A percentile compares a stretch with the other conserved stretches of the same genome.
phyloP scores from a whole-genome alignment of 805 yeast genomes.

The Wickerhamomyces chambardii region DNA sequence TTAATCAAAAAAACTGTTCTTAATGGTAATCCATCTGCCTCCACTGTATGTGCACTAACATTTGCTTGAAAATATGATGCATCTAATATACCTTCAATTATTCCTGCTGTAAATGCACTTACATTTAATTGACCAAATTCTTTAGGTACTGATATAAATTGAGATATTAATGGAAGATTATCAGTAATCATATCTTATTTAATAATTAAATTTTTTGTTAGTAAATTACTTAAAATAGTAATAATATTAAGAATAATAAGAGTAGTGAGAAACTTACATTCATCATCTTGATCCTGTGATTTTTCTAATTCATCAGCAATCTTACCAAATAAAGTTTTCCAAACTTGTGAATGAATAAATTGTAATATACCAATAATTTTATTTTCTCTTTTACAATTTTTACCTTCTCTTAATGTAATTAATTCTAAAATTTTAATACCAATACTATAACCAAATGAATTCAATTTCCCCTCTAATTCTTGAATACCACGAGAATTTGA shows the following conservation, averaged over 20 bases:
- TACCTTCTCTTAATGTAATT: constrained; percentile 59
- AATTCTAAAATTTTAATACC: constrained; percentile 69
- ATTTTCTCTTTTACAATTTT: constrained; percentile 55
- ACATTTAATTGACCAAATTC: constrained; percentile 74
- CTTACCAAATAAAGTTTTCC: constrained; percentile 68
- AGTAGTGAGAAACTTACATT: constrained; percentile 29
- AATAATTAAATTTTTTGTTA: not conserved
- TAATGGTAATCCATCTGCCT: constrained; percentile 45
- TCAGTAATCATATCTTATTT: constrained; percentile 58
- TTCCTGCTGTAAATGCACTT: constrained; percentile 78
- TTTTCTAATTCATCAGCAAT: constrained; percentile 70
- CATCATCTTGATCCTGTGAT: constrained; percentile 55
- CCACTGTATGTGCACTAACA: constrained; percentile 79
- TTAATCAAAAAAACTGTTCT: constrained; percentile 72
- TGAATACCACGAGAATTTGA: constrained; percentile 55
- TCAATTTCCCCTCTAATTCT: constrained; percentile 54
- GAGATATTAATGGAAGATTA: constrained; percentile 60
- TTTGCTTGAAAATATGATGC: constrained; percentile 61
- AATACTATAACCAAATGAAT: constrained; percentile 67
- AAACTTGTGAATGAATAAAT: constrained; percentile 62
- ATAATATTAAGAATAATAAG: constrained; percentile 13
- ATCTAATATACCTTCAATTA: constrained; percentile 76
- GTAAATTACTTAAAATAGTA: not conserved
- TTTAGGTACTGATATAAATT: constrained; percentile 67
- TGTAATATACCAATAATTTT: constrained; percentile 60